Evolutionary conservation across 495 filamentous ascomycete species (phyloP), one percentile per base, ranked within the genome.

Genomic region (Lasiosphaeria hispida): DNA sequence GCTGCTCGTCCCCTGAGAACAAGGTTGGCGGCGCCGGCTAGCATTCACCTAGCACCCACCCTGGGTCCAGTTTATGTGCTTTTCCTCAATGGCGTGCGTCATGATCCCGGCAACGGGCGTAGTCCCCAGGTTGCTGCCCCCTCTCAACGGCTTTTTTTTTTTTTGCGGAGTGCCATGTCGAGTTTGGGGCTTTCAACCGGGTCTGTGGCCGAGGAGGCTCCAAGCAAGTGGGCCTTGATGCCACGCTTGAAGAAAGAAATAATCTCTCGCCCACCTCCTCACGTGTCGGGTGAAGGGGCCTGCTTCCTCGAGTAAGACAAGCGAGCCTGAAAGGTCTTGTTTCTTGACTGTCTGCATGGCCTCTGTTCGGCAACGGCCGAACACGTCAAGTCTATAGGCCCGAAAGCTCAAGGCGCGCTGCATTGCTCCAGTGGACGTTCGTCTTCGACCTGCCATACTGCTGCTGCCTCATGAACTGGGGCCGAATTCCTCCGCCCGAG

Each of bases 321-420:
- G 43, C 39, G 13, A 60, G 37, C 36, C 55, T 62, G 61, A 61
- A 57, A 65, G 59, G 63, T 49, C 63, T 62, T 63, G 66, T 64
- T 61, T 65, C 58, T 59, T 55, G 61, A 58, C 55, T 56, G 48
- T 39, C 57, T 63, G 65, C 57, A 64, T 61, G 51, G 61, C 43
- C 48, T 67, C 49, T 67, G 59, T 69, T 64, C 68, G 68, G 68
- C 68, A 59, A 60, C 63, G 63, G 66, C 68, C 68, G 68, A 68
- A 61, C 60, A 61, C 48, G 66, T 64, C 58, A 65, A 42, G 56
- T 33, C 59, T 67, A 69, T 67, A 69, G 68, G 63, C 53, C 68
- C 64, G 68, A 69, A 61, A 63, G 53, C 57, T 54, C 43, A 43
- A 64, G 39, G 47, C 58, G 30, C 19, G 54, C 57, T 56, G 58